phyloP scores from a whole-genome alignment of 176 grass and related monocot species.

The Oryza nivara region DNA sequence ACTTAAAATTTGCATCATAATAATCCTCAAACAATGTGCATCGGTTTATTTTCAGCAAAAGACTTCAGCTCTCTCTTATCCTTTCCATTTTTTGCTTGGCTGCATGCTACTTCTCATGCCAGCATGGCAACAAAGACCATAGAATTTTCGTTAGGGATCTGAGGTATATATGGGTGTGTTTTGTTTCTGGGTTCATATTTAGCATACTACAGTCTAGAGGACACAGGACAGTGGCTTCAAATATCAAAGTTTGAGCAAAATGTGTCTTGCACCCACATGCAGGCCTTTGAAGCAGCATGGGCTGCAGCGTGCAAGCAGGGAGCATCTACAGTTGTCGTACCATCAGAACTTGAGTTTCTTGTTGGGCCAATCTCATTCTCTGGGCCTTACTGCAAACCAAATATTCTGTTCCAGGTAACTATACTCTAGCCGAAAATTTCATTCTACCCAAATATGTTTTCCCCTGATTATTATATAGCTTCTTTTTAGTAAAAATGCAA shows the following conservation, averaged over 20 bases:
- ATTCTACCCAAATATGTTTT: slow-evolving; percentile 16
- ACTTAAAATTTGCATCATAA: neutral
- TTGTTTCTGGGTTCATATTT: slow-evolving; percentile 10
- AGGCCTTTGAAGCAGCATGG: slow-evolving; percentile 97
- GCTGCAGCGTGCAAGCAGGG: slow-evolving; percentile 80
- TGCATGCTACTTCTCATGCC: neutral
- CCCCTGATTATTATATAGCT: neutral
- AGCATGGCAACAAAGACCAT: neutral
- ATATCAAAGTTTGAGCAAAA: slow-evolving; percentile 33
- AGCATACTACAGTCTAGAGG: neutral
- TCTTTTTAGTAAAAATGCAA: neutral
- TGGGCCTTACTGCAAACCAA: slow-evolving; percentile 89
- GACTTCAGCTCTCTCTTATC: neutral
- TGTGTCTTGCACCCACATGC: slow-evolving; percentile 24
- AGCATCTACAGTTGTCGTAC: slow-evolving; percentile 76
- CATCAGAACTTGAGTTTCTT: slow-evolving; percentile 69
- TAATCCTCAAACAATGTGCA: neutral
- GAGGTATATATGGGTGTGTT: slow-evolving; percentile 23
- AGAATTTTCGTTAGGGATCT: slow-evolving; percentile 24
- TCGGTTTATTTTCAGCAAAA: slow-evolving; percentile 12
- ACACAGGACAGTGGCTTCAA: slow-evolving; percentile 8
- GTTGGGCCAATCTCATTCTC: slow-evolving; percentile 96
- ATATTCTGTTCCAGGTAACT: slow-evolving; percentile 95
- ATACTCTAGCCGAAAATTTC: slow-evolving; percentile 16
- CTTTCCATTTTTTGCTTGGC: neutral